A percentile compares a stretch with the other conserved stretches of the same genome.
These are phyloP conservation scores for Schizochytrium sp. DNA, from an alignment of 108 stramenopile genomes.

Conservation along the genomic window DNA sequence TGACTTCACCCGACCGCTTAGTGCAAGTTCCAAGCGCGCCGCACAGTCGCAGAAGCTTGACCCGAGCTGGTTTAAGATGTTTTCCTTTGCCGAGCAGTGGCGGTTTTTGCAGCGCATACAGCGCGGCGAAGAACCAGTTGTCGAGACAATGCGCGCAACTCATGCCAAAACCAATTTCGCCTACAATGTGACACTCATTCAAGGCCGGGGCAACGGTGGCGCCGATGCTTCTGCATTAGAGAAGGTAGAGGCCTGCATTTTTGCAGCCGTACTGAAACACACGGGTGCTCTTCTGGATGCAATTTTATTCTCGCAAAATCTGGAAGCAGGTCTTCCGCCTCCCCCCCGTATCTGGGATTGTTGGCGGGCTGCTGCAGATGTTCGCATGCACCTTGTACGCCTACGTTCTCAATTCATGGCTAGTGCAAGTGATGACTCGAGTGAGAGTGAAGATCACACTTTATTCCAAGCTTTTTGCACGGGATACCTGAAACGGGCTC, in stretches of 20 bases:
- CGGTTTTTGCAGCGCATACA: conserved; percentile 64
- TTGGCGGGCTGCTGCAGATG: conserved; percentile 66
- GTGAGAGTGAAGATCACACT: not conserved
- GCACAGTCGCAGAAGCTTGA: not conserved
- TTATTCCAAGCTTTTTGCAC: not conserved
- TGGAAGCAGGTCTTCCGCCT: not conserved
- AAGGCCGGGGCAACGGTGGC: conserved; percentile 65
- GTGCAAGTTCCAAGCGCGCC: not conserved
- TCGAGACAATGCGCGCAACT: conserved; percentile 29
- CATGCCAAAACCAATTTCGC: conserved; percentile 60
- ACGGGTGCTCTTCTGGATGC: conserved; percentile 62
- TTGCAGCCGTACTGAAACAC: conserved; percentile 69
- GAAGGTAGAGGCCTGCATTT: conserved; percentile 64
- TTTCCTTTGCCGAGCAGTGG: conserved; percentile 23
- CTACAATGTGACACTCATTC: conserved; percentile 64
- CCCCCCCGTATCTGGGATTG: conserved; percentile 60
- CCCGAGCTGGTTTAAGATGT: conserved; percentile 4
- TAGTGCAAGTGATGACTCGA: not conserved
- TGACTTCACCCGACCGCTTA: not conserved
- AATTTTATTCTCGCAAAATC: conserved; percentile 60
- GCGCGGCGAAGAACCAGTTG: conserved; percentile 63
- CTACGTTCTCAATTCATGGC: conserved; percentile 50
- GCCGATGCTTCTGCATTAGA: conserved; percentile 63
- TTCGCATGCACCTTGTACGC: conserved; percentile 57
- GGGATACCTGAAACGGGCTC: not conserved